phyloP scores from a whole-genome alignment of 2,329 filamentous ascomycete genomes.

The Trichoderma sp. region DNA sequence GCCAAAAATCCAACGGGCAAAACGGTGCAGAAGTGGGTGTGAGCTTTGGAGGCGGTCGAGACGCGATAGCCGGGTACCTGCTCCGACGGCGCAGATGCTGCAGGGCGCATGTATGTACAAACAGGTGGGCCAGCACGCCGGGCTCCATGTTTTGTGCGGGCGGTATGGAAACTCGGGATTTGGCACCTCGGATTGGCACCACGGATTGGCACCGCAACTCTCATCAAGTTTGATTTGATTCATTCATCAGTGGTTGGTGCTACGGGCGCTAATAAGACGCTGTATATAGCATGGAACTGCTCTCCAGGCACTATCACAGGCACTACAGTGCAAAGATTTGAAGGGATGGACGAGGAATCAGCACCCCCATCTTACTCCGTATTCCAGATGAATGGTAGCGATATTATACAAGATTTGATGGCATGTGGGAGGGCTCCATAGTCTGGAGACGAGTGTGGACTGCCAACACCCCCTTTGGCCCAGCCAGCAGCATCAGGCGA shows the following conservation, averaged over 20 bases:
- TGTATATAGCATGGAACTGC: too few species aligned
- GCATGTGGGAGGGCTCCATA: neutral
- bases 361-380: neutral
- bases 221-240: too few species aligned
- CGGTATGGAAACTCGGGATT: neutral
- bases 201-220: too few species aligned
- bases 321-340: neutral
- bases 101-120: conserved; percentile 2
- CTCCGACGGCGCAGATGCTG: neutral
- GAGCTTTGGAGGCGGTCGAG: neutral
- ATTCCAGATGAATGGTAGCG: conserved; percentile 11
- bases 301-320: too few species aligned
- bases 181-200: neutral
- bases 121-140: neutral
- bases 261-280: too few species aligned
- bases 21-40: neutral
- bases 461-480: neutral
- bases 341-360: too few species aligned
- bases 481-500: neutral
- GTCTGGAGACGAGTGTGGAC: neutral
- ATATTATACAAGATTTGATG: neutral
- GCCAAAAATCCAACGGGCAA: neutral
- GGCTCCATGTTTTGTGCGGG: neutral
- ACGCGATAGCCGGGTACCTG: conserved; percentile 17
- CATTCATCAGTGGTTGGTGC: neutral